phyloP scores from a whole-genome alignment of 169 alveolate species.

The Blepharisma undulans region DNA sequence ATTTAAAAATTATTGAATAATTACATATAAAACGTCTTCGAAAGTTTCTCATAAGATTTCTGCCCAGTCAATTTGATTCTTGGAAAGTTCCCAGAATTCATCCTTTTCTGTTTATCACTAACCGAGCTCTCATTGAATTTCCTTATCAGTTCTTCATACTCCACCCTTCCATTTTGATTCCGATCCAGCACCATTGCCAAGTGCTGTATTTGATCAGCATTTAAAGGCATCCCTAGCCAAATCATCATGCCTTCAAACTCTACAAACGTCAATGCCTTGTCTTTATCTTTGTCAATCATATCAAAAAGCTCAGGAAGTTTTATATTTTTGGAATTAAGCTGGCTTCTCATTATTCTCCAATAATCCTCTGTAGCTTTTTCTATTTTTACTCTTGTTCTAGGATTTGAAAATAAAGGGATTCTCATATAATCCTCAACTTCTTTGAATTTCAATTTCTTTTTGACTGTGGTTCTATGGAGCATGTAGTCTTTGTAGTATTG shows the following conservation, averaged over 20 bases:
- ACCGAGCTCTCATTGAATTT: background rate
- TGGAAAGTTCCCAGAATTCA: background rate
- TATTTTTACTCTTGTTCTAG: background rate
- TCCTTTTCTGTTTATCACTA: background rate
- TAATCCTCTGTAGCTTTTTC: background rate
- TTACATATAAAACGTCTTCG: background rate
- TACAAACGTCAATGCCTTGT: background rate
- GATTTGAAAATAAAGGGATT: background rate
- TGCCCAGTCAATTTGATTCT: background rate
- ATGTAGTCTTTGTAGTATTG: background rate
- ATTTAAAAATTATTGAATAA: background rate
- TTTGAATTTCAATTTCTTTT: background rate
- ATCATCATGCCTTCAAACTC: constrained; percentile 21
- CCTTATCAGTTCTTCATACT: background rate
- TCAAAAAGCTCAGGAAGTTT: background rate
- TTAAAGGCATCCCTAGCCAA: constrained; percentile 1
- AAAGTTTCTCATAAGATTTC: background rate
- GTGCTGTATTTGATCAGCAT: background rate
- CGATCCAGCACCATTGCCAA: background rate
- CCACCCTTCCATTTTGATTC: background rate
- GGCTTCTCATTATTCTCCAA: background rate
- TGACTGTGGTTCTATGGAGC: background rate
- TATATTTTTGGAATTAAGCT: background rate
- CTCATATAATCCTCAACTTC: background rate
- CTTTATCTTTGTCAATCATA: background rate